Percentiles rank a stretch among this genome's conserved stretches.
Conservation (phyloP, 352 stramenopile genomes). For the Achlya hypogyna region DNA sequence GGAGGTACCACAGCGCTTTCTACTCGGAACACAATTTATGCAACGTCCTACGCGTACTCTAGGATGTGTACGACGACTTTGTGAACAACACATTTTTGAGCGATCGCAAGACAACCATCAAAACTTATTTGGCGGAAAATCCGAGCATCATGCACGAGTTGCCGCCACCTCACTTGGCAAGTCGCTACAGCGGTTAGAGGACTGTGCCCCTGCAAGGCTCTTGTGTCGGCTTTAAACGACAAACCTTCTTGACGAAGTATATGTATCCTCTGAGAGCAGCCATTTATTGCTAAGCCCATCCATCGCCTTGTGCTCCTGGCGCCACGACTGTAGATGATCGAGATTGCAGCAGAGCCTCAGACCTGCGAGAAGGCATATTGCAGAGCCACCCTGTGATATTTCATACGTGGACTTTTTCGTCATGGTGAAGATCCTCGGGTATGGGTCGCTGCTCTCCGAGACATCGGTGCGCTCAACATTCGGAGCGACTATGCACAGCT, state of each 20-base stretch:
- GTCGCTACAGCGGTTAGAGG: slow-evolving; percentile 71
- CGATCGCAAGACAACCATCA: slow-evolving; percentile 79
- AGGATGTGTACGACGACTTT: slow-evolving; percentile 71
- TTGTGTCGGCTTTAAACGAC: too few species aligned
- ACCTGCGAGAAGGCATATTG: too few species aligned
- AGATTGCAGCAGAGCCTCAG: too few species aligned
- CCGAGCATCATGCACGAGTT: slow-evolving; percentile 68
- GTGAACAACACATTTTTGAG: slow-evolving; percentile 85
- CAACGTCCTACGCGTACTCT: background rate
- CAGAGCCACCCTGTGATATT: too few species aligned
- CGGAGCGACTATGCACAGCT: slow-evolving; percentile 36
- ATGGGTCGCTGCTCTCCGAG: slow-evolving; percentile 46
- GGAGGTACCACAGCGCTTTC: slow-evolving; percentile 17
- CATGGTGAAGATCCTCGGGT: slow-evolving; percentile 41
- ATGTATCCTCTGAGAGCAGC: too few species aligned
- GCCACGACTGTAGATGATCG: too few species aligned
- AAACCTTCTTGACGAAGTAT: too few species aligned
- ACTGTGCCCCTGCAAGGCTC: too few species aligned
- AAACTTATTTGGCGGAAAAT: slow-evolving; percentile 70
- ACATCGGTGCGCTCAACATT: slow-evolving; percentile 41
- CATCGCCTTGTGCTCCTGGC: too few species aligned
- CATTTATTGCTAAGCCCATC: too few species aligned
- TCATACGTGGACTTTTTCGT: background rate
- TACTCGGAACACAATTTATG: too few species aligned
- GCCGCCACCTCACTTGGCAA: slow-evolving; percentile 55